phyloP scores from a whole-genome alignment of 2,329 filamentous ascomycete genomes.

The Gyromitra esculenta region DNA sequence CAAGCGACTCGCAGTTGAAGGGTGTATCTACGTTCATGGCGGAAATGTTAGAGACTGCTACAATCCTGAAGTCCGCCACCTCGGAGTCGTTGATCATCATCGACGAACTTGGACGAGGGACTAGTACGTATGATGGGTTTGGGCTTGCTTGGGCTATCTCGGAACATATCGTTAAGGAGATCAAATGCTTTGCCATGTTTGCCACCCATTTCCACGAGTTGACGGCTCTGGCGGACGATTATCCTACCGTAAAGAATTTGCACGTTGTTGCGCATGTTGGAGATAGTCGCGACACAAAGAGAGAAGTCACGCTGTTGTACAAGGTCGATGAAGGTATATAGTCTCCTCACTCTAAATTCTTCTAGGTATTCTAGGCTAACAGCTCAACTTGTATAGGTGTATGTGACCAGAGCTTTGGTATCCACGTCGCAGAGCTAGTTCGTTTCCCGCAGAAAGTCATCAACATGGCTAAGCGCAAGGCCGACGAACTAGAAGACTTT shows the following conservation, averaged over 20 bases:
- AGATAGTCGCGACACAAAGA: conserved; percentile 67
- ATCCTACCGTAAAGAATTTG: conserved; percentile 88
- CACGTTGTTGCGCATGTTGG: conserved; percentile 96
- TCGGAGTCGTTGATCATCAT: conserved; percentile 97
- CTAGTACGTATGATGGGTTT: conserved; percentile 97
- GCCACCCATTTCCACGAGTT: conserved; percentile 99
- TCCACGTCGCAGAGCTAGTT: conserved; percentile 96
- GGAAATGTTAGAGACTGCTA: conserved; percentile 98
- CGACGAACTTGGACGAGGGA: conserved; percentile 94
- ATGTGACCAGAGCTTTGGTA: conserved; percentile 97
- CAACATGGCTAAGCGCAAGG: conserved; percentile 98
- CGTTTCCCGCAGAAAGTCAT: conserved; percentile 97
- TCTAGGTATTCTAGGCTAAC: neutral
- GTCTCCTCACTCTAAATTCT: too few species aligned
- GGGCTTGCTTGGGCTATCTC: conserved; percentile 99
- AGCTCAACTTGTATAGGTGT: conserved; percentile 70
- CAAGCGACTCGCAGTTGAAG: conserved; percentile 95
- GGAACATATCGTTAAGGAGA: conserved; percentile 95
- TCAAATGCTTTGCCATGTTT: conserved; percentile 92
- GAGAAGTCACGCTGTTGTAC: conserved; percentile 93
- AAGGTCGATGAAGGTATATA: conserved; percentile 77
- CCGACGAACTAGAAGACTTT: conserved; percentile 97
- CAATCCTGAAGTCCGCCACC: conserved; percentile 96
- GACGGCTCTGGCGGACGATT: conserved; percentile 85
- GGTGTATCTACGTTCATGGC: conserved; percentile 99